Evolutionary conservation across 768 basidiomycete species (phyloP).

Genomic region (Thelephora aurantiotincta): DNA sequence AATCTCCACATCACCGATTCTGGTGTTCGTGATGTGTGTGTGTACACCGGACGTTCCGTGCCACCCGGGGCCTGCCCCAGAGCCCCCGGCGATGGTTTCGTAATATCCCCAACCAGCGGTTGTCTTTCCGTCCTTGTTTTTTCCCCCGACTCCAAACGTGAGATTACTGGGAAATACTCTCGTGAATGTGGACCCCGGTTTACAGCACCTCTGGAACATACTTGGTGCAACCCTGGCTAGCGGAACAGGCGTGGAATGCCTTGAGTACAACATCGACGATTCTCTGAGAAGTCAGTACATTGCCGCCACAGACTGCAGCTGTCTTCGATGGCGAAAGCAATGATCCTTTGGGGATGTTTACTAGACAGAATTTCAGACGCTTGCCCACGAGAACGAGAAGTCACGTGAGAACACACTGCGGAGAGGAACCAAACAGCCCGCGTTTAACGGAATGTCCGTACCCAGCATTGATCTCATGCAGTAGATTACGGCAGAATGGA

Average conservation of each 20-base stretch:
- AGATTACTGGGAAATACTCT: constrained; percentile 41
- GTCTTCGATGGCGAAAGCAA: constrained; percentile 72
- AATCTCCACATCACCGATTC: constrained; percentile 88
- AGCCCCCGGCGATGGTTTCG: constrained; percentile 89
- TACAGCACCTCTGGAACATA: constrained; percentile 21
- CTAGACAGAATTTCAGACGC: constrained; percentile 20
- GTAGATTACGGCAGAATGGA: constrained; percentile 80
- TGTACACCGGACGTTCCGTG: constrained; percentile 90
- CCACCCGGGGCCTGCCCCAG: constrained; percentile 82
- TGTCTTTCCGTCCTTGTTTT: constrained; percentile 62
- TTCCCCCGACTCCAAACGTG: constrained; percentile 84
- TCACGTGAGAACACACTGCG: constrained; percentile 33
- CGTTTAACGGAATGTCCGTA: constrained; percentile 82
- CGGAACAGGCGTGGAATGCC: constrained; percentile 84
- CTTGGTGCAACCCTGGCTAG: constrained; percentile 92
- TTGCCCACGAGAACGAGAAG: constrained; percentile 1
- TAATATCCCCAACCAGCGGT: constrained; percentile 76
- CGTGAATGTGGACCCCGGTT: neutral
- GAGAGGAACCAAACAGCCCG: constrained; percentile 82
- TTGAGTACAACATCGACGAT: constrained; percentile 90
- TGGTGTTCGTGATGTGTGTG: constrained; percentile 87
- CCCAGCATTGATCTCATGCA: constrained; percentile 82
- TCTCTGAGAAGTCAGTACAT: constrained; percentile 84
- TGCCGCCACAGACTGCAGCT: constrained; percentile 87
- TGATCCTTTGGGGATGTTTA: constrained; percentile 69